Evolutionary conservation across 169 alveolate genomes (phyloP), one percentile per base, ranked within the genome.

Genomic region (Plasmodium knowlesi): DNA sequence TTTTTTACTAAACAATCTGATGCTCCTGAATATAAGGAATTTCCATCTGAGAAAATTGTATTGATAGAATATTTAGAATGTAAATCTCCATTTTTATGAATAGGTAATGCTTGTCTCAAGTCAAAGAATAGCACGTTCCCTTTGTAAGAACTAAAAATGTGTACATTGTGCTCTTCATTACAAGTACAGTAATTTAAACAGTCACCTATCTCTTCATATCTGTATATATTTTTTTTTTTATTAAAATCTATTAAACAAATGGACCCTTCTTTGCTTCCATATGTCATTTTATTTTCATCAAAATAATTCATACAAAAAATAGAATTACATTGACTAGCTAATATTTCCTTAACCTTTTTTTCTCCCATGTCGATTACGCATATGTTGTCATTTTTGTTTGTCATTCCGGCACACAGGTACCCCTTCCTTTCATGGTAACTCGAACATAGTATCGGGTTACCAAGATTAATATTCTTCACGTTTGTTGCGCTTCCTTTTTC

Each of bases 241-340:
- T 74, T 86, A n/a, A 86, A 53, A 76, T 86, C 93, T 12, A 30
- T 12, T 74, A 86, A 43, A 34, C 93, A 86, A 34, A 86, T 86
- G 39, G 61, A 86, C 10, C 93, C 93, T 32, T 86, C 93, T 54
- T 86, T 86, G 46, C 93, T 74, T 14, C 93, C 93, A 86, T 86
- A 86, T 3, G 86, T 74, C 14, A 86, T 74, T 78, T 41, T 86
- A 76, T 76, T 78, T 8, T 86, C 86, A n/a, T 76, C 85, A 86
- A 50, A 86, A 53, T 74, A 86, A 19, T 86, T 86, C 16, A 86
- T 70, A 41, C 86, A 86, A 54, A 86, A 86, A 74, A 86, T 86
- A n/a, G 93, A 86, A 53, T 54, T 78, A 74, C 93, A 86, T 32
- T 54, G 46, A 37, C 82, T 74, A 9, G 3, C 32, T 3, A 50